Base-by-base conservation (phyloP, 257 asterid genomes). In the Leonotis leonurus region DNA sequence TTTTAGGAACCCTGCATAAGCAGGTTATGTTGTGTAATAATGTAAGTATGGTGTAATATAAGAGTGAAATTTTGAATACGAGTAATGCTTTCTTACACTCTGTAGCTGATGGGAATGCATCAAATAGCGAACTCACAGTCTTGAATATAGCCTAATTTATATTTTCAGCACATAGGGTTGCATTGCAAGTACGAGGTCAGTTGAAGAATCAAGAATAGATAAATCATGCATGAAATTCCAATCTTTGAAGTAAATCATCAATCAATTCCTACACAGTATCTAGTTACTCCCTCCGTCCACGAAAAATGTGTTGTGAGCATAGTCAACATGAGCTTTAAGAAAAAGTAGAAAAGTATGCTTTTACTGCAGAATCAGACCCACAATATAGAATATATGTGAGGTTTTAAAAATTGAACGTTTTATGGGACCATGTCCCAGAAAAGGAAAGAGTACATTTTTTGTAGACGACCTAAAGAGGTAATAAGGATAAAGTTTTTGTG, bases 101-200 rank as follows among this genome's bases (percentile, higher is more conserved):
- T 26, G 90, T 74, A 4, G 84, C 81, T n/a, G 71, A 77, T 4
- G 92, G 97, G 73, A 83, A 90, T 58, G 83, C 81, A 58, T 87
- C 95, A 49, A 85, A 85, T 46, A 78, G 21, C 54, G 80, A 75
- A 59, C 77, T 85, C 60, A 71, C 65, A 21, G 70, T 71, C 83
- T 77, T 79, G 85, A 90, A 82, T 37, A 72, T 41, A 2, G 75
- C 78, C 96, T 86, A 76, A n/a, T n/a, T n/a, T n/a, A n/a, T n/a
- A n/a, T n/a, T n/a, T n/a, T n/a, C n/a, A n/a, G n/a, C n/a, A n/a
- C n/a, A n/a, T n/a, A n/a, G n/a, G n/a, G n/a, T n/a, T n/a, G n/a
- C n/a, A n/a, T n/a, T n/a, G n/a, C 5, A 8, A 32, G 48, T n/a
- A 39, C 71, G 48, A 37, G 51, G 16, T 30, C 51, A 9, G 17